Percentiles rank a stretch among this genome's conserved stretches.
phyloP scores from a whole-genome alignment of 208 protist species.

The Leptomonas pyrrhocoris region DNA sequence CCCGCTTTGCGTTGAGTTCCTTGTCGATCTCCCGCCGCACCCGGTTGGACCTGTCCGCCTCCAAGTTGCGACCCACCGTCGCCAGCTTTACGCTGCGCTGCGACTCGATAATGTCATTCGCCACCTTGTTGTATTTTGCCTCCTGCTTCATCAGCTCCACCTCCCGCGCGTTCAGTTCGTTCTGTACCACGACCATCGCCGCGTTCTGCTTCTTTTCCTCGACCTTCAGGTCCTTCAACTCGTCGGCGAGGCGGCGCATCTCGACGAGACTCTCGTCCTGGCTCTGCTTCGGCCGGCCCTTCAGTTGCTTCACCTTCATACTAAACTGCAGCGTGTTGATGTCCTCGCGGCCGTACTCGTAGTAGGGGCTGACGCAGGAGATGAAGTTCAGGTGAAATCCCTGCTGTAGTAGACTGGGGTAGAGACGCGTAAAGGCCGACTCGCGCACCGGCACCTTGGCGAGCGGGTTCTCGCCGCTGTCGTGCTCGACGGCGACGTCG shows the following conservation, averaged over 20 bases:
- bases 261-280: slow-evolving; percentile 82
- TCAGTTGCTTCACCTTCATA: slow-evolving; percentile 60
- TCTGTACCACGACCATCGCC: slow-evolving; percentile 75
- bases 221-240: slow-evolving; percentile 80
- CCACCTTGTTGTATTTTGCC: slow-evolving; percentile 57
- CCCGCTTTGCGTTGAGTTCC: slow-evolving; percentile 44
- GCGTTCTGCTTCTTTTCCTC: slow-evolving; percentile 61
- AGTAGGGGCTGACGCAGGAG: slow-evolving; percentile 83
- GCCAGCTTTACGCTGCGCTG: slow-evolving; percentile 49
- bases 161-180: slow-evolving; percentile 84
- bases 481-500: slow-evolving; percentile 83
- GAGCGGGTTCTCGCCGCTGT: slow-evolving; percentile 84
- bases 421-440: slow-evolving; percentile 79
- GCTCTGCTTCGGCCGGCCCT: slow-evolving; percentile 60
- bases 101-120: slow-evolving; percentile 36
- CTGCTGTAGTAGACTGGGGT: slow-evolving; percentile 70
- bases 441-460: slow-evolving; percentile 87
- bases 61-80: slow-evolving; percentile 54
- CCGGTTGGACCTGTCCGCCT: slow-evolving; percentile 44
- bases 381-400: slow-evolving; percentile 75
- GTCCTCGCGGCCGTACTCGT: slow-evolving; percentile 75
- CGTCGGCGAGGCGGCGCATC: slow-evolving; percentile 76
- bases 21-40: slow-evolving; percentile 37
- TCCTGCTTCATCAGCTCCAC: slow-evolving; percentile 89
- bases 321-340: slow-evolving; percentile 72